Conservation (phyloP, 768 basidiomycete genomes). For the Naganishia vaughanmartiniae region DNA sequence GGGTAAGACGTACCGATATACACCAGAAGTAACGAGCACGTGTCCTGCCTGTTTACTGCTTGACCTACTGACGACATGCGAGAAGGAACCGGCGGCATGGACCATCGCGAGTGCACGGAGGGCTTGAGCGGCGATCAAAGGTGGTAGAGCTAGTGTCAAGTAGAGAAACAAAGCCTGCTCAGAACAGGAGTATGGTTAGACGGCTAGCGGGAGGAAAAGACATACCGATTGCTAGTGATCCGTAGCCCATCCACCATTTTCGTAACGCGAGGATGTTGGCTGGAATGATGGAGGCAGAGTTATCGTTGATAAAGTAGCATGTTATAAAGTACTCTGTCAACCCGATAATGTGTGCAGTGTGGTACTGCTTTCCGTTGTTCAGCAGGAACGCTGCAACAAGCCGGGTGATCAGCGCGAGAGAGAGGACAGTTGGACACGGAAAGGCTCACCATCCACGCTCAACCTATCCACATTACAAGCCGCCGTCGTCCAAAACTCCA, state of each 20-base stretch:
- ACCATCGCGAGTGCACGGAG: constrained; percentile 93
- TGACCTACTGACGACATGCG: constrained; percentile 70
- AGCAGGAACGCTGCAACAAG: constrained; percentile 75
- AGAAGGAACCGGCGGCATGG: constrained; percentile 88
- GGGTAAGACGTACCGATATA: constrained; percentile 68
- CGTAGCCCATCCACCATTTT: constrained; percentile 28
- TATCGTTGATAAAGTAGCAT: constrained; percentile 15
- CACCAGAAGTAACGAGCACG: constrained; percentile 76
- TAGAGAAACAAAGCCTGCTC: too few relatives aligned
- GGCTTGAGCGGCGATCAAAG: constrained; percentile 69
- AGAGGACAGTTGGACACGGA: not conserved
- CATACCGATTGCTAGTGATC: constrained; percentile 54
- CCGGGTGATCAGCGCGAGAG: not conserved
- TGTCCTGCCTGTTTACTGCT: constrained; percentile 69
- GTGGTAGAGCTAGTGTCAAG: constrained; percentile 59
- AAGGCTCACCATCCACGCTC: constrained; percentile 79
- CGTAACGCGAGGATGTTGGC: not conserved
- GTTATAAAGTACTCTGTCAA: constrained; percentile 71
- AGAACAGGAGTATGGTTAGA: constrained; percentile 14
- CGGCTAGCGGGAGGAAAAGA: constrained; percentile 52
- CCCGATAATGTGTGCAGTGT: constrained; percentile 74
- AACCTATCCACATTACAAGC: constrained; percentile 93
- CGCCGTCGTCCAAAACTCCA: constrained; percentile 90
- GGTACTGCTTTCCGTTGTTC: constrained; percentile 83
- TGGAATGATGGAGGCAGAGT: not conserved